These are phyloP conservation scores for Termitomyces sp. DNA, from an alignment of 768 basidiomycete species.

Conservation along the genomic window DNA sequence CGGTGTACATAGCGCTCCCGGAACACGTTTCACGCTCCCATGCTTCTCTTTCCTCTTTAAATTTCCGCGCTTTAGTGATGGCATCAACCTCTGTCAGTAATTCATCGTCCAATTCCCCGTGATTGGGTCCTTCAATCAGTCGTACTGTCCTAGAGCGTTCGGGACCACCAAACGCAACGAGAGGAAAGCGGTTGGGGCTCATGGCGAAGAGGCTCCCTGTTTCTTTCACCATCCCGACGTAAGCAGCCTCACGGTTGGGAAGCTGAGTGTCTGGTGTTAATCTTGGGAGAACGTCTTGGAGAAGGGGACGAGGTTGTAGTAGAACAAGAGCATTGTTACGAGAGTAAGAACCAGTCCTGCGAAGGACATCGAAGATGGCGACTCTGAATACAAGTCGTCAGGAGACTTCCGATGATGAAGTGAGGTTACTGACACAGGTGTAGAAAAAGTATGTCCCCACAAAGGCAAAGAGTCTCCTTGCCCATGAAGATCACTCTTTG, in stretches of 20 bases:
- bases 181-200: constrained; percentile 76
- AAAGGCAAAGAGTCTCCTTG: constrained; percentile 34
- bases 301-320: constrained; percentile 78
- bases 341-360: constrained; percentile 20
- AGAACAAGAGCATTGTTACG: constrained; percentile 65
- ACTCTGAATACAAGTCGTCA: constrained; percentile 45
- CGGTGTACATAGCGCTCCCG: constrained; percentile 18
- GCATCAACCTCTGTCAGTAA: constrained; percentile 39
- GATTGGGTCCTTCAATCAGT: constrained; percentile 22
- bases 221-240: constrained; percentile 74
- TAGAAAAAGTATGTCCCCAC: constrained; percentile 59
- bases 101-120: constrained; percentile 20
- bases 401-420: neutral
- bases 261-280: constrained; percentile 36
- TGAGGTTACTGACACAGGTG: constrained; percentile 57
- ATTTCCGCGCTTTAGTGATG: constrained; percentile 40
- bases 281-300: constrained; percentile 70
- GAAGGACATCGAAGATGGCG: constrained; percentile 76
- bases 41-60: constrained; percentile 14
- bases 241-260: constrained; percentile 62
- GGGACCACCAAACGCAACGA: constrained; percentile 63
- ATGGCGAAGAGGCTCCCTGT: constrained; percentile 80
- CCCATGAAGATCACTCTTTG: constrained; percentile 15
- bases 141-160: constrained; percentile 16
- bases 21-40: constrained; percentile 11